Base-by-base conservation (phyloP, 164 flowering plant species). In the Saururus chinensis region DNA sequence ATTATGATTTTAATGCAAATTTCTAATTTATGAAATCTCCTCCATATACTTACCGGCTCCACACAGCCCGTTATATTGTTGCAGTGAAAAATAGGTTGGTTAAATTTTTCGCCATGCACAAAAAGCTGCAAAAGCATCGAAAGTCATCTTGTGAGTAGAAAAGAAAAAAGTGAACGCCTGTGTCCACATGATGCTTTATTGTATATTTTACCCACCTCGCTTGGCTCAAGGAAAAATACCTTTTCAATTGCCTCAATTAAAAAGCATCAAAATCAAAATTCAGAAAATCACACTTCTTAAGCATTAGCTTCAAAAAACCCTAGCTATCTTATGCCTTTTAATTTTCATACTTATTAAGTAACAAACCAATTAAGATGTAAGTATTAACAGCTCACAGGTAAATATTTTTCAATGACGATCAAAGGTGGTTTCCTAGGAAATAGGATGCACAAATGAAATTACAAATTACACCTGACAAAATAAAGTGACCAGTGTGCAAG, bases 11-110 rank as follows among this genome's bases (percentile, higher is more conserved):
- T 35, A 24, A 56, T 17, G 23, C 4, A 24, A 30, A 25, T 24
- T 8, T 21, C 13, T 56, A 19, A 5, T 35, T 11, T 55, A 16
- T 19, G 20, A 21, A 7, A n/a, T 53, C 23, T 51, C 21, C 4
- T 53, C 26, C 56, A 40, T 22, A 24, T 66, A 77, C 97, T 88
- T 69, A 90, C 99, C 53, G 99, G 99, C 51, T 95, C 97, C 71
- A 95, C 97, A n/a, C 42, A 70, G 51, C 97, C 97, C 57, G 99
- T 76, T n/a, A 95, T 88, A 61, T 95, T 91, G 83, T 91, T 95
- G 88, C 99, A 95, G 67, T 61, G 64, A 74, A 93, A 93, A 71
- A 93, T 87, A 53, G 99, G 99, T 59, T 93, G 99, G 70, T 82
- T 84, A 61, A 90, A 93, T 64, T 85, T 91, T 60, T 93, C 99